Evolutionary conservation across 176 grass and related monocot genomes (phyloP), one percentile per base, ranked within the genome.

Genomic region (Alopecurus myosuroides): DNA sequence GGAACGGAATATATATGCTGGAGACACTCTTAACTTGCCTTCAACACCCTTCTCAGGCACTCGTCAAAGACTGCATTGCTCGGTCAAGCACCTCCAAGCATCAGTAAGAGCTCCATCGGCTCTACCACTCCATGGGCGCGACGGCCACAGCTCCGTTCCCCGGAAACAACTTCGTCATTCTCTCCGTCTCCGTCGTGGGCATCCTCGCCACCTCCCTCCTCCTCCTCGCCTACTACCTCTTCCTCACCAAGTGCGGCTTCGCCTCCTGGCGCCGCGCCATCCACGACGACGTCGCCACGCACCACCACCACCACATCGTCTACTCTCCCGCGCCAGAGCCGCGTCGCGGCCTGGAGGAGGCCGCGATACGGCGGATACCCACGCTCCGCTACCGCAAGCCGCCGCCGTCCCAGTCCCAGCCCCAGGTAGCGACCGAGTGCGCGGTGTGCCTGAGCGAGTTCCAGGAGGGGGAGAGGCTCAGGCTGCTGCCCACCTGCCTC

Each of bases 371-470:
- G 15, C 53, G 88, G 29, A 88, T 98, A 52, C 95, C 93, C 46
- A 89, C 89, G 52, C 84, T 98, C 80, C 77, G 81, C 1, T 89
- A 93, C 81, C 70, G 69, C 34, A 28, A 87, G 22, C 22, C 53
- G 53, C 22, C 52, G 6, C 17, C 18, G 18, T 2, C 19, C 50
- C 19, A 53, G 9, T 11, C 57, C 57, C 25, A 29, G 25, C 15
- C 70, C 7, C 18, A 34, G 49, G 17, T 29, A 56, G 67, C 45
- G 18, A 33, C 29, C 33, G 53, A 92, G 25, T 97, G 95, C 83
- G 93, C 89, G 39, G 93, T 98, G 55, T 98, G 96, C 78, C 88
- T 98, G 0, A 82, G 67, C 28, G 96, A 95, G 80, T 95, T 95
- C 79, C 83, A 77, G 18, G 61, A 77, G 10, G 93, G 85, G 70